phyloP scores from a whole-genome alignment of 352 stramenopile genomes.

The Globisporangium solare region DNA sequence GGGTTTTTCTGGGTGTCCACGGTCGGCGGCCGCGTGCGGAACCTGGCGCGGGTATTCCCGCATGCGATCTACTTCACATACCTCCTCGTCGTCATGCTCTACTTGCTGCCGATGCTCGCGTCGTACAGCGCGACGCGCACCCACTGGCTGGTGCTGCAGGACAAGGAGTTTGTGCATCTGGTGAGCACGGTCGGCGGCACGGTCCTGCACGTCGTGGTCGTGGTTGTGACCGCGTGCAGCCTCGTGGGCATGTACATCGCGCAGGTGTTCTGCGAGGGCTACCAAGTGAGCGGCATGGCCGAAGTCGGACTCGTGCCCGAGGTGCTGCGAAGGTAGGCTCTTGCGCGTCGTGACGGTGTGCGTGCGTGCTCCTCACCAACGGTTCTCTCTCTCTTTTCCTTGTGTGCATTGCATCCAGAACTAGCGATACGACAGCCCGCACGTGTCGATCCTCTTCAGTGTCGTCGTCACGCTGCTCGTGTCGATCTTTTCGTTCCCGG shows the following conservation, averaged over 20 bases:
- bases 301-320: conserved; percentile 70
- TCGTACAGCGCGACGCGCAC: conserved; percentile 38
- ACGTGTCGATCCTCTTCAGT: conserved; percentile 24
- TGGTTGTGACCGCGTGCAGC: conserved; percentile 63
- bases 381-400: no score
- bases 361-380: neutral
- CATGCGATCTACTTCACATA: conserved; percentile 71
- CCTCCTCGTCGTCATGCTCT: conserved; percentile 52
- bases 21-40: conserved; percentile 83
- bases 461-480: conserved; percentile 23
- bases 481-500: conserved; percentile 32
- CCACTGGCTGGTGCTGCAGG: conserved; percentile 57
- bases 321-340: conserved; percentile 28
- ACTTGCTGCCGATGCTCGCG: conserved; percentile 81
- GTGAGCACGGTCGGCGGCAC: conserved; percentile 60
- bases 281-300: conserved; percentile 61
- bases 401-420: conserved; percentile 27
- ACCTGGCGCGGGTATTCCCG: conserved; percentile 34
- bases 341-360: neutral
- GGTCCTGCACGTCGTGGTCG: conserved; percentile 74
- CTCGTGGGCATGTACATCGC: conserved; percentile 86
- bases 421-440: conserved; percentile 18
- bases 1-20: conserved; percentile 80
- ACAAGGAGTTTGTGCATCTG: conserved; percentile 75
- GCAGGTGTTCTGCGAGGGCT: conserved; percentile 83